Conservation (phyloP, 805 yeast genomes). For the Henningerozyma blattae region DNA sequence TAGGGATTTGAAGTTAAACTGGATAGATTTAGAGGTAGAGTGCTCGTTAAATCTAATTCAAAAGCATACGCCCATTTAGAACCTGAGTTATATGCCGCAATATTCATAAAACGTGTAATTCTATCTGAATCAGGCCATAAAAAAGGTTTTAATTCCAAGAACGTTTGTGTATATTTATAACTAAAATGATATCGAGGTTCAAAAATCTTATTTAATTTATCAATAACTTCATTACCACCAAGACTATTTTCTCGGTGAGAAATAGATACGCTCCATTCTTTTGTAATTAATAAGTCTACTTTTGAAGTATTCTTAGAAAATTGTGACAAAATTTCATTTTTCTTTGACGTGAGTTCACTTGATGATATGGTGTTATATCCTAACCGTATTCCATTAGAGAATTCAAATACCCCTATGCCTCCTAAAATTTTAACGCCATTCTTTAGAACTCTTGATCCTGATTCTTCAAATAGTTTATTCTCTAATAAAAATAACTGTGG, state of each 20-base stretch:
- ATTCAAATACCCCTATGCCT: constrained; percentile 27
- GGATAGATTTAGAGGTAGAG: constrained; percentile 15
- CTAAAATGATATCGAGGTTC: constrained; percentile 62
- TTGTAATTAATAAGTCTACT: constrained; percentile 45
- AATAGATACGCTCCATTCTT: constrained; percentile 48
- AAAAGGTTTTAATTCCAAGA: constrained; percentile 46
- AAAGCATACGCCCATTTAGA: constrained; percentile 73
- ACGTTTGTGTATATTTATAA: constrained; percentile 30
- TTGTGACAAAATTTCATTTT: constrained; percentile 22
- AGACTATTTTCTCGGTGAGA: constrained; percentile 33
- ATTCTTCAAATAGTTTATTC: constrained; percentile 9
- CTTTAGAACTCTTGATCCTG: too few relatives aligned
- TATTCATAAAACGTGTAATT: constrained; percentile 51
- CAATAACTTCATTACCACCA: constrained; percentile 36
- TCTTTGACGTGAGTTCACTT: constrained; percentile 1
- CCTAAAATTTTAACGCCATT: constrained; percentile 26
- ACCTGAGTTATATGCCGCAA: constrained; percentile 44
- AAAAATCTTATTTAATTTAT: constrained; percentile 29
- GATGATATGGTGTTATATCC: constrained; percentile 27
- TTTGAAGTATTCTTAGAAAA: constrained; percentile 28
- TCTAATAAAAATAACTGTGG: constrained; percentile 8
- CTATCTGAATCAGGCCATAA: constrained; percentile 35
- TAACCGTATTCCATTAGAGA: constrained; percentile 34
- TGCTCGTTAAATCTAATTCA: constrained; percentile 21
- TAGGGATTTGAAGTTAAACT: constrained; percentile 25